phyloP scores from a whole-genome alignment of 1,139 yeast species.

The Candida sojae region DNA sequence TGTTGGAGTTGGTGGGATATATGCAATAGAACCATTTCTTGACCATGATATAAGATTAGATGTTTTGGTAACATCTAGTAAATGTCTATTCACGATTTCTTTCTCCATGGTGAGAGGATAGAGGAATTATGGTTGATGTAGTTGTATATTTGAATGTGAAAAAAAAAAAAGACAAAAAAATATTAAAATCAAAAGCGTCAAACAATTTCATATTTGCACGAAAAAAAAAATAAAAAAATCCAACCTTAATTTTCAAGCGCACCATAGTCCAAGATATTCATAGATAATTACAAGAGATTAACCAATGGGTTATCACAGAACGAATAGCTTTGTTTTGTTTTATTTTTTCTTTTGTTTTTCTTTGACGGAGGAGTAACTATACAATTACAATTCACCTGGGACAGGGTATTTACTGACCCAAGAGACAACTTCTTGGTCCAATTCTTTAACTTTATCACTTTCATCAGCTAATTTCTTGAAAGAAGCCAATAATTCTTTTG shows the following conservation, averaged over 20 bases:
- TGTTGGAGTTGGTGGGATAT: conserved; percentile 30
- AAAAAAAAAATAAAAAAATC: no score
- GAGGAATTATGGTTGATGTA: background rate
- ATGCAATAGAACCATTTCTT: conserved; percentile 72
- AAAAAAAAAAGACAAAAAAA: background rate
- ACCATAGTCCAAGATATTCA: no score
- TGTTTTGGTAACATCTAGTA: conserved; percentile 9
- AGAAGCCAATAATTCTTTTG: conserved; percentile 63
- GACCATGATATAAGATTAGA: conserved; percentile 62
- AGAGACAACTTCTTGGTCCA: conserved; percentile 60
- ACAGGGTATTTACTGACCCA: conserved; percentile 77
- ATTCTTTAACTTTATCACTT: conserved; percentile 55
- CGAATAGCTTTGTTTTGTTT: background rate
- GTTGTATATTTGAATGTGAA: background rate
- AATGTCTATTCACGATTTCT: conserved; percentile 7
- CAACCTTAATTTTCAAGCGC: no score
- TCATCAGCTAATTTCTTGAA: conserved; percentile 68
- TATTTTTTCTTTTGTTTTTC: background rate
- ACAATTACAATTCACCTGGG: conserved; percentile 63
- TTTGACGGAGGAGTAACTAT: background rate
- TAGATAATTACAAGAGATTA: no score
- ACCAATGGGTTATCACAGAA: background rate
- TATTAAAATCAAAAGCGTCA: no score
- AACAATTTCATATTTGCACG: no score
- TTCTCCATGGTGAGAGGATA: conserved; percentile 3